Conservation (phyloP, 805 yeast species). For the Saturnispora saitoi region DNA sequence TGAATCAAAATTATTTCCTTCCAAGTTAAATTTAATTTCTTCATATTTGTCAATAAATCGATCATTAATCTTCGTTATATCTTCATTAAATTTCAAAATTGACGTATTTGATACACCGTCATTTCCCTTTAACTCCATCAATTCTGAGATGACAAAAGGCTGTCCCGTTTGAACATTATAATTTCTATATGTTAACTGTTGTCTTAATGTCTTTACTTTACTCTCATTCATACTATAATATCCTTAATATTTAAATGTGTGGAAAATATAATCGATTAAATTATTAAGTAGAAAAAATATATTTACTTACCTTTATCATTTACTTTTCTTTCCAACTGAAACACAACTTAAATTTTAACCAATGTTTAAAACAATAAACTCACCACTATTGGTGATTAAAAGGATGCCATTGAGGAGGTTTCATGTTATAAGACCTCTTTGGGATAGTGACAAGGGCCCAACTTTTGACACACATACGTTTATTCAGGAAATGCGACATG, state of each 20-base stretch:
- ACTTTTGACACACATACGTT: slow-evolving; percentile 72
- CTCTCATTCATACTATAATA: neutral
- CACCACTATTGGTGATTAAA: too few species aligned
- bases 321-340: neutral
- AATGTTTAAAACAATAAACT: neutral
- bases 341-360: neutral
- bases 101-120: neutral
- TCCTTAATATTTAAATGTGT: too few species aligned
- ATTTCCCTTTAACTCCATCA: neutral
- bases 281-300: neutral
- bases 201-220: neutral
- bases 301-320: neutral
- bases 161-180: slow-evolving; percentile 11
- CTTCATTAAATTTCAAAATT: neutral
- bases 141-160: slow-evolving; percentile 13
- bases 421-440: neutral
- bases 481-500: slow-evolving; percentile 53
- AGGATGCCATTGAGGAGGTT: slow-evolving; percentile 2
- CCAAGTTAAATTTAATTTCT: neutral
- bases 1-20: neutral
- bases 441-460: slow-evolving; percentile 17
- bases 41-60: neutral
- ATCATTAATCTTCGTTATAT: neutral
- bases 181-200: slow-evolving; percentile 12
- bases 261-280: too few species aligned